These are phyloP conservation scores for Diaporthe eres DNA, from an alignment of 2,329 filamentous ascomycete species.

Conservation along the genomic window DNA sequence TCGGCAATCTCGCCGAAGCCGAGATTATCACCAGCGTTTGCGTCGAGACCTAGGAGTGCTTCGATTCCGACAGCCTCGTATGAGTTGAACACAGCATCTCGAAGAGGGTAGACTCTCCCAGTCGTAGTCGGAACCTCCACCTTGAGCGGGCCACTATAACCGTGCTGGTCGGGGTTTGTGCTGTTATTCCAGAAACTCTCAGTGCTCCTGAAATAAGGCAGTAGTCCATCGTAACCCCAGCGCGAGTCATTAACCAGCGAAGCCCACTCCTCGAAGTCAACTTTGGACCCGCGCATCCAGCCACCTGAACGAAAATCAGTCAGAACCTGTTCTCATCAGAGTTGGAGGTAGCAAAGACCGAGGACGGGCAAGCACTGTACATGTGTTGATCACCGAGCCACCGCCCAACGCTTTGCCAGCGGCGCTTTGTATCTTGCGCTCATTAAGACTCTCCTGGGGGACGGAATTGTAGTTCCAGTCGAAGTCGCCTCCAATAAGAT, in stretches of 20 bases:
- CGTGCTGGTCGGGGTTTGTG: slow-evolving; percentile 9
- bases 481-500: slow-evolving; percentile 46
- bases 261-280: slow-evolving; percentile 61
- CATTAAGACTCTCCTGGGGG: slow-evolving; percentile 46
- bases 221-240: slow-evolving; percentile 57
- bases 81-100: not conserved
- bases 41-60: slow-evolving; percentile 41
- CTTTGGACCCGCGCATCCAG: slow-evolving; percentile 57
- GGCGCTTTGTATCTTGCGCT: slow-evolving; percentile 42
- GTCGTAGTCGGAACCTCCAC: slow-evolving; percentile 47
- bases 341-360: not conserved
- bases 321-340: no score
- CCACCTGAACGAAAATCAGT: not conserved
- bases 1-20: slow-evolving; percentile 47
- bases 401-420: slow-evolving; percentile 55
- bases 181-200: slow-evolving; percentile 48
- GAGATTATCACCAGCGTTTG: slow-evolving; percentile 46
- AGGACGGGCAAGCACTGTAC: slow-evolving; percentile 29
- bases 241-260: slow-evolving; percentile 49
- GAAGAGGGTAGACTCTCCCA: slow-evolving; percentile 52
- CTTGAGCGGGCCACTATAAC: slow-evolving; percentile 37
- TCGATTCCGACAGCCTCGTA: slow-evolving; percentile 5
- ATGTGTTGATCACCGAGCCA: slow-evolving; percentile 53
- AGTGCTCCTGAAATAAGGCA: slow-evolving; percentile 56
- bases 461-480: slow-evolving; percentile 50